Conservation (phyloP, 331 rosid species). For the Dryas integrifolia region DNA sequence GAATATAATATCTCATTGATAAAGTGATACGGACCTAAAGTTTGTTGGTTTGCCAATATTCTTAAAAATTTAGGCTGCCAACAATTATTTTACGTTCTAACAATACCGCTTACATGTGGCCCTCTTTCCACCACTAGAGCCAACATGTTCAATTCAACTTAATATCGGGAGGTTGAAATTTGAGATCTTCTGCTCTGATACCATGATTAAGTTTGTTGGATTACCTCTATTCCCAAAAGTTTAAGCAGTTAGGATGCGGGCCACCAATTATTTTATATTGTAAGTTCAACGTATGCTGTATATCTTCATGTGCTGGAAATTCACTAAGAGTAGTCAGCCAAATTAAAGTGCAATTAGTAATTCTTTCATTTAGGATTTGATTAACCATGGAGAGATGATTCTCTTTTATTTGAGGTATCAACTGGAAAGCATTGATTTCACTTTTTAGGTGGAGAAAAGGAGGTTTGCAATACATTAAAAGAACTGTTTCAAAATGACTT, state of each 20-base stretch:
- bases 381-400: not conserved
- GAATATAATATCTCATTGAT: not conserved
- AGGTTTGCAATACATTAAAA: slow-evolving; percentile 6
- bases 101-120: not conserved
- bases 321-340: not conserved
- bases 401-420: slow-evolving; percentile 4
- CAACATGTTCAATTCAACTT: not conserved
- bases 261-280: not conserved
- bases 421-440: slow-evolving; percentile 10
- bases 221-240: not conserved
- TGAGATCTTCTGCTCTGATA: not conserved
- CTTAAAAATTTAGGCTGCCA: not conserved
- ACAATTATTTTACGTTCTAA: not conserved
- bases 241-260: not conserved
- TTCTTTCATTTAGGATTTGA: slow-evolving; percentile 6
- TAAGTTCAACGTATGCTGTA: not conserved
- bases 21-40: not conserved
- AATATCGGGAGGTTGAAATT: not conserved
- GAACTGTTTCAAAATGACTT: slow-evolving; percentile 9
- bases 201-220: not conserved
- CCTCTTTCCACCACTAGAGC: not conserved
- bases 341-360: not conserved
- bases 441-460: not conserved
- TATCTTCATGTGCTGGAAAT: not conserved
- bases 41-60: not conserved